phyloP scores from a whole-genome alignment of 2,329 filamentous ascomycete genomes.

The Akanthomyces dipterigenus region DNA sequence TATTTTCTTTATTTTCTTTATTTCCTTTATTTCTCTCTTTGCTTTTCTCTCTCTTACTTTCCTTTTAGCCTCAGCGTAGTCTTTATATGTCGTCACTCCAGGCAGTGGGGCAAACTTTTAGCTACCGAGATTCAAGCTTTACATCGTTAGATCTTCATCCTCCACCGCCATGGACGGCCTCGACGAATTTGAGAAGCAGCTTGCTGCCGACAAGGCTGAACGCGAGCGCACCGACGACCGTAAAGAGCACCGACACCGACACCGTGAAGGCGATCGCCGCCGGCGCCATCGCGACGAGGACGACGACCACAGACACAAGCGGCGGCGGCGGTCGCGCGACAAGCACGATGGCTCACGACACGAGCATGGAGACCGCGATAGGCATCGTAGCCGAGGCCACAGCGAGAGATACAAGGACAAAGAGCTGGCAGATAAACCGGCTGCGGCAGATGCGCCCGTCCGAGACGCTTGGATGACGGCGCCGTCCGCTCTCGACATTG shows the following conservation, averaged over 20 bases:
- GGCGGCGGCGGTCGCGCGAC: slow-evolving; percentile 30
- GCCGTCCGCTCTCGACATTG: slow-evolving; percentile 72
- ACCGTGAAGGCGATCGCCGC: slow-evolving; percentile 18
- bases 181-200: slow-evolving; percentile 69
- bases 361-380: slow-evolving; percentile 28
- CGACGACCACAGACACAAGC: slow-evolving; percentile 25
- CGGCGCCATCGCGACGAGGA: slow-evolving; percentile 35
- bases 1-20: neutral
- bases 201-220: slow-evolving; percentile 57
- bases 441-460: neutral
- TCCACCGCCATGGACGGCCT: slow-evolving; percentile 41
- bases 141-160: neutral
- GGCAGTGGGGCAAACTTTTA: slow-evolving; percentile 5
- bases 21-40: too few species aligned
- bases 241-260: slow-evolving; percentile 32
- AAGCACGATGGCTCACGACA: slow-evolving; percentile 60
- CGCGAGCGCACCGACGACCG: slow-evolving; percentile 34
- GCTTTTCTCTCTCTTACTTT: too few species aligned
- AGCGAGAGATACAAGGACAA: slow-evolving; percentile 32
- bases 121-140: neutral
- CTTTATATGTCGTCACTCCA: neutral
- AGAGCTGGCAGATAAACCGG: slow-evolving; percentile 42
- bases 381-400: slow-evolving; percentile 19
- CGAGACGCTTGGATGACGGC: slow-evolving; percentile 95
- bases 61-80: neutral